Evolutionary conservation across 768 basidiomycete species (phyloP), one percentile per base, ranked within the genome.

Genomic region (Termitomyces sp.): DNA sequence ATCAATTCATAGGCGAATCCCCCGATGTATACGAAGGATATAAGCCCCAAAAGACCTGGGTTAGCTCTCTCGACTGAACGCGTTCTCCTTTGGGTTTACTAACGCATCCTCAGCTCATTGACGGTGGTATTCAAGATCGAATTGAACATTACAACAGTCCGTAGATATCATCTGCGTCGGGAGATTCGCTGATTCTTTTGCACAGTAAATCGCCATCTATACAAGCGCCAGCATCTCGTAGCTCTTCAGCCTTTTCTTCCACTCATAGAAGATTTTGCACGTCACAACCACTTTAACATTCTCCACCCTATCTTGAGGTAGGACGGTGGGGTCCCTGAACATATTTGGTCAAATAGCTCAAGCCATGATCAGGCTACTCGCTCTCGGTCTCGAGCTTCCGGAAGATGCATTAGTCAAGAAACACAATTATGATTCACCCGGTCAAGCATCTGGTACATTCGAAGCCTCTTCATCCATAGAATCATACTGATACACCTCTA

Each of bases 91-190:
- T 7, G 20, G 15, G 10, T 20, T 22, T n/a, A 16, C 11, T 50
- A 7, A 50, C 16, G 7, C 23, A 5, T 20, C 22, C 25, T 10
- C 54, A 88, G 85, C 79, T 81, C 41, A 79, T 87, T 40, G 80
- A 80, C 36, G 76, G 75, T 13, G 86, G 84, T 7, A 78, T 88
- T 29, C 76, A 66, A 10, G 86, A 88, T 62, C 82, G 85, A 58
- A 58, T 86, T n/a, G 85, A 88, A 60, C 73, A n/a, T n/a, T n/a
- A n/a, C n/a, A n/a, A n/a, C n/a, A n/a, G n/a, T n/a, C n/a, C n/a
- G n/a, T n/a, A n/a, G 79, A 54, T 86, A 87, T 62, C 83, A 81
- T 58, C 27, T 20, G 15, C 25, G 27, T 36, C 32, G 13, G 31
- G 18, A 16, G 36, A 25, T n/a, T 7, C 38, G 31, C 44, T 46